A percentile compares a stretch with the other conserved stretches of the same genome.
Evolutionary conservation across 2,329 filamentous ascomycete species (phyloP).

Genomic region (Metarhizium guizhouense): DNA sequence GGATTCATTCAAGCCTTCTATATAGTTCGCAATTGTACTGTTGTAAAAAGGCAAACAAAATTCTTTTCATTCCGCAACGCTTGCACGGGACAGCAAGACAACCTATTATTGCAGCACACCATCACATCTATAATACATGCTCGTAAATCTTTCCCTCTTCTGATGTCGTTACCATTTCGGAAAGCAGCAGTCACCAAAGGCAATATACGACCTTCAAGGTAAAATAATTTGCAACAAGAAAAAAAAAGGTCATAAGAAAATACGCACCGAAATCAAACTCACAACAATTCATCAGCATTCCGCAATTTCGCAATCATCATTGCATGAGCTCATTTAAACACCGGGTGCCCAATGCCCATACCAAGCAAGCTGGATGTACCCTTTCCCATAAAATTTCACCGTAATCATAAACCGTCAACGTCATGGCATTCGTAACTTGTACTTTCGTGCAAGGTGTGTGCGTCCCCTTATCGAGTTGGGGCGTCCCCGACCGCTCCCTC

Average conservation of each 20-base stretch:
- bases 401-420: conserved; percentile 5
- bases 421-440: conserved; percentile 8
- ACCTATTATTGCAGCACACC: not conserved
- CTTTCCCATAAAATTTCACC: not conserved
- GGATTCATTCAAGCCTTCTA: too few relatives aligned
- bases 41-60: not conserved
- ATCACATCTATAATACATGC: conserved; percentile 10
- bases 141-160: not conserved
- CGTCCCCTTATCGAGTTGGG: not conserved
- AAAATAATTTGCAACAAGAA: not conserved
- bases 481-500: not conserved
- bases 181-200: not conserved
- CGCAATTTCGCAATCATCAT: not conserved
- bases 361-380: not conserved
- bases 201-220: not conserved
- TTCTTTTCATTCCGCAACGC: not conserved
- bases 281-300: not conserved
- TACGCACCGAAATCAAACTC: not conserved
- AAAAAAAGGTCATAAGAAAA: not conserved
- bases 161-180: not conserved
- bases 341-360: not conserved
- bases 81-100: not conserved
- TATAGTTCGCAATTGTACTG: not conserved
- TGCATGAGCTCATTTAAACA: not conserved
- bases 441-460: not conserved